Evolutionary conservation across 352 stramenopile species (phyloP).

Genomic region (Phytophthora tubulina): DNA sequence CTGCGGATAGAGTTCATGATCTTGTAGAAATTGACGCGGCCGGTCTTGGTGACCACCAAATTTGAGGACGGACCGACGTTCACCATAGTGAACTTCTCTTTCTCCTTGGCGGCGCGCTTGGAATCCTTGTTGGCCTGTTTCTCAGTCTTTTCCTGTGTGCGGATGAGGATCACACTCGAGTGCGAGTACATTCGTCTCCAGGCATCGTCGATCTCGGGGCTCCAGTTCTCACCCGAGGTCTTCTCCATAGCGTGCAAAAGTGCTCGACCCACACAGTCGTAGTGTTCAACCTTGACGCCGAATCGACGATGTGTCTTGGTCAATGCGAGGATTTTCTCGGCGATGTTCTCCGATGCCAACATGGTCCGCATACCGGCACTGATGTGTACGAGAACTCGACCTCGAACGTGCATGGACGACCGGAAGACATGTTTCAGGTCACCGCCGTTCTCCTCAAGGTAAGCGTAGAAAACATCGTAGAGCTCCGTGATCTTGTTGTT

Average conservation of each 20-base stretch:
- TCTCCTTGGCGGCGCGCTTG: slow-evolving; percentile 28
- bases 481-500: slow-evolving; percentile 52
- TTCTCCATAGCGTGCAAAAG: slow-evolving; percentile 57
- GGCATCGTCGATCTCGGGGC: slow-evolving; percentile 48
- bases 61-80: slow-evolving; percentile 29
- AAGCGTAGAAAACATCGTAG: slow-evolving; percentile 67
- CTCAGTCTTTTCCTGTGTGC: slow-evolving; percentile 42
- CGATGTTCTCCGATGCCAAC: slow-evolving; percentile 44
- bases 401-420: slow-evolving; percentile 59
- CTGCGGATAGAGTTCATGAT: slow-evolving; percentile 39
- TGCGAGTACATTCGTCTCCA: slow-evolving; percentile 56
- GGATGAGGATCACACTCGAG: slow-evolving; percentile 56
- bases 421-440: slow-evolving; percentile 64
- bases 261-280: slow-evolving; percentile 45
- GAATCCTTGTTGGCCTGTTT: slow-evolving; percentile 35
- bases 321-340: slow-evolving; percentile 49
- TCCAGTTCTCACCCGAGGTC: slow-evolving; percentile 50
- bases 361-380: slow-evolving; percentile 63
- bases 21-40: slow-evolving; percentile 32
- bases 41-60: slow-evolving; percentile 34
- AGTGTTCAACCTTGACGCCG: slow-evolving; percentile 61
- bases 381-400: slow-evolving; percentile 62
- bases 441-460: slow-evolving; percentile 53
- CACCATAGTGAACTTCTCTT: slow-evolving; percentile 23
- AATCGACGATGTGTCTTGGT: slow-evolving; percentile 63